These are phyloP conservation scores for Eutrema japonicum DNA, from an alignment of 345 rosid species.

Conservation along the genomic window DNA sequence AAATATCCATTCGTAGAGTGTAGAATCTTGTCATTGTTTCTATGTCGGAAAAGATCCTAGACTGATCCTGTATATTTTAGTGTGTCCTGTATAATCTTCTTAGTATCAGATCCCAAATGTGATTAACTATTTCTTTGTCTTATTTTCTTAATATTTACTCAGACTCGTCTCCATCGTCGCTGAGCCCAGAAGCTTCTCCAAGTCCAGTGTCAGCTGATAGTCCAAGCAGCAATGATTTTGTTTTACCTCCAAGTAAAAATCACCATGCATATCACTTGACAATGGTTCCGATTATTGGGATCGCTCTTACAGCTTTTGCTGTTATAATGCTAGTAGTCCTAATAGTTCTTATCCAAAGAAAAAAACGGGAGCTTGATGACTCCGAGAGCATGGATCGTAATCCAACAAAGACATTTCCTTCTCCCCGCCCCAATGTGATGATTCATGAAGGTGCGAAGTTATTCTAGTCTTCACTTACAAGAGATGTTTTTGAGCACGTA, in stretches of 20 bases:
- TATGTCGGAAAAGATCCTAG: slow-evolving; percentile 27
- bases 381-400: slow-evolving; percentile 52
- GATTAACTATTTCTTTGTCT: background rate
- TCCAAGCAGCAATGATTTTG: slow-evolving; percentile 62
- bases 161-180: slow-evolving; percentile 53
- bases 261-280: slow-evolving; percentile 70
- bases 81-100: slow-evolving; percentile 12
- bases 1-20: slow-evolving; percentile 1
- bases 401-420: slow-evolving; percentile 55
- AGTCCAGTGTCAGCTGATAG: slow-evolving; percentile 64
- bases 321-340: slow-evolving; percentile 62
- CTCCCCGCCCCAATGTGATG: slow-evolving; percentile 56
- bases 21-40: slow-evolving; percentile 8
- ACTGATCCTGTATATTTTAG: slow-evolving; percentile 1
- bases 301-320: slow-evolving; percentile 66
- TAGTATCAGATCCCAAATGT: background rate
- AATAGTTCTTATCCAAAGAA: slow-evolving; percentile 70
- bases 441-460: slow-evolving; percentile 65
- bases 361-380: slow-evolving; percentile 65
- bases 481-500: slow-evolving; percentile 1
- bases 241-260: slow-evolving; percentile 46
- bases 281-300: slow-evolving; percentile 65
- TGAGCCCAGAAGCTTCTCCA: slow-evolving; percentile 60
- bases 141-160: slow-evolving; percentile 39
- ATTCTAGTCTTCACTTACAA: slow-evolving; percentile 24